phyloP scores from a whole-genome alignment of 192 early-diverging fungal species.

The Gonapodya prolifera region DNA sequence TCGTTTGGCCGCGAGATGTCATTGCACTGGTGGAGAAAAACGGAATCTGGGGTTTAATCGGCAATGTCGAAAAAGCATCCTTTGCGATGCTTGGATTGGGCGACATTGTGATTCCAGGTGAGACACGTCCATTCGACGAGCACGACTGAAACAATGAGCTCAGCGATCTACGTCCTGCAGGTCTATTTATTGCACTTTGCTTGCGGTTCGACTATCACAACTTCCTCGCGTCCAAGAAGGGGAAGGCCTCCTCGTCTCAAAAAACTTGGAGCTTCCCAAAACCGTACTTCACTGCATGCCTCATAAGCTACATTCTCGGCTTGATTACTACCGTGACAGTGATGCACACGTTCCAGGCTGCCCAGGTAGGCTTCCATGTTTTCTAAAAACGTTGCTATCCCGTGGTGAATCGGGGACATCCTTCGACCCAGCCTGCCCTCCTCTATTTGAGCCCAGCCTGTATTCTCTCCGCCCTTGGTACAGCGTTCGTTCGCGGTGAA shows the following conservation, averaged over 20 bases:
- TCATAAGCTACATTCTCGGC: slow-evolving; percentile 68
- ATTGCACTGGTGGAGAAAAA: background rate
- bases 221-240: slow-evolving; percentile 44
- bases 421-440: slow-evolving; percentile 55
- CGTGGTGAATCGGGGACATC: background rate
- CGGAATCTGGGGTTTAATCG: background rate
- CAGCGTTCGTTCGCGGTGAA: slow-evolving; percentile 23
- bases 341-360: slow-evolving; percentile 91
- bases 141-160: background rate
- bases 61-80: background rate
- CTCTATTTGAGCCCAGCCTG: slow-evolving; percentile 96
- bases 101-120: slow-evolving; percentile 93
- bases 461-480: slow-evolving; percentile 64
- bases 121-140: background rate
- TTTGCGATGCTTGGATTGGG: slow-evolving; percentile 95
- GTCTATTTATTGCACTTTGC: slow-evolving; percentile 84
- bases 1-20: background rate
- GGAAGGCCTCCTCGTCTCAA: slow-evolving; percentile 19
- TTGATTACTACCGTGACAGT: slow-evolving; percentile 79
- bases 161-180: slow-evolving; percentile 15
- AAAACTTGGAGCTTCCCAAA: slow-evolving; percentile 53
- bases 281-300: slow-evolving; percentile 79
- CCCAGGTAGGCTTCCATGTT: slow-evolving; percentile 42
- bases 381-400: slow-evolving; percentile 7
- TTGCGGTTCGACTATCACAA: slow-evolving; percentile 76